Base-by-base conservation (phyloP, 768 basidiomycete genomes). In the Amanita inopinata region DNA sequence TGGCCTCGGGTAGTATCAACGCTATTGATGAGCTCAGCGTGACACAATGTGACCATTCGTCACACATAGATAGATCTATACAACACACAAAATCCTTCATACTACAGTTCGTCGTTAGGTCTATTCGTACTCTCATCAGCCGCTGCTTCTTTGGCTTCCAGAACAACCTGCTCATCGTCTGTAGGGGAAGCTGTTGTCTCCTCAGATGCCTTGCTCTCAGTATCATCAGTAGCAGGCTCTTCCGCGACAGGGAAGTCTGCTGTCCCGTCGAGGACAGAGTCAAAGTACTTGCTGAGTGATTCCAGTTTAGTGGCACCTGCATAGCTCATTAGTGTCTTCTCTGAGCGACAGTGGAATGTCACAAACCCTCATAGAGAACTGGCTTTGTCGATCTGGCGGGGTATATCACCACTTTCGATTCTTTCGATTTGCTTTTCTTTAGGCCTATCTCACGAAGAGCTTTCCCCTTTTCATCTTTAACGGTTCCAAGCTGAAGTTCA, bases 221-320 rank as follows among this genome's bases (percentile, higher is more conserved):
- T n/a, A n/a, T n/a, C n/a, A n/a, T n/a, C n/a, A n/a, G n/a, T n/a
- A n/a, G n/a, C n/a, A n/a, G n/a, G n/a, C n/a, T n/a, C n/a, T n/a
- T n/a, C n/a, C n/a, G n/a, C n/a, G n/a, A n/a, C n/a, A n/a, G n/a
- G n/a, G n/a, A n/a, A n/a, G n/a, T n/a, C 74, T 2, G 65, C 76
- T 3, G 78, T 74, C 40, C 83, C 84, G 46, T 83, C 78, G 12
- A 83, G 53, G 25, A 87, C 66, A 0, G 79, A 76, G 50, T 75
- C 79, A 57, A 83, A 80, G 65, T 82, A 86, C 52, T 78, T 76
- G 47, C 72, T 72, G 30, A 94, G 64, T 2, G 82, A 70, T 40
- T 89, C 83, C 49, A 77, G 71, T 62, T 93, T 93, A 53, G 69
- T 71, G 25, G 69, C 59, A 31, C 88, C 89, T 83, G 51, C 5